Conservation (phyloP, 1,284 basidiomycete genomes). For the Pyrrhoderma lamaoense region DNA sequence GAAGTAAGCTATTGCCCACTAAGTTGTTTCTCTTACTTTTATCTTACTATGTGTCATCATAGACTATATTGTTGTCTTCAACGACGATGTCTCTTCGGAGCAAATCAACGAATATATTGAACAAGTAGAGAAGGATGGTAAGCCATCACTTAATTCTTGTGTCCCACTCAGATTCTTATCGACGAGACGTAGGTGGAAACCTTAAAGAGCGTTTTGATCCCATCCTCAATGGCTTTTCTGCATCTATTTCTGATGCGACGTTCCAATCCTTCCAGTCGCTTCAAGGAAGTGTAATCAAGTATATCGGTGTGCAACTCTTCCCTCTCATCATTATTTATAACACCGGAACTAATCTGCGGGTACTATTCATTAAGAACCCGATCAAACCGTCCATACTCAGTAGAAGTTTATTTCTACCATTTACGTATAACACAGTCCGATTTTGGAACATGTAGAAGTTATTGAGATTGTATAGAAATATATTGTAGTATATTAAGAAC, state of each 20-base stretch:
- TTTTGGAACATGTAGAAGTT: no score
- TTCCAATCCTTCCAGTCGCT: constrained; percentile 33
- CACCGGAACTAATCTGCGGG: not conserved
- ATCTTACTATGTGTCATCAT: constrained; percentile 1
- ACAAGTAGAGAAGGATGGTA: constrained; percentile 36
- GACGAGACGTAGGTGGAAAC: constrained; percentile 33
- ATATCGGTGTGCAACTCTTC: constrained; percentile 38
- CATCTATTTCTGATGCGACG: constrained; percentile 36
- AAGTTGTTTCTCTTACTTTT: not conserved
- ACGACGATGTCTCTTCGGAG: constrained; percentile 35
- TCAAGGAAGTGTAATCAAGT: constrained; percentile 38
- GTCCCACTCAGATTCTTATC: not conserved
- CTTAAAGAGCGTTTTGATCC: constrained; percentile 35
- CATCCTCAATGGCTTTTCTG: constrained; percentile 47
- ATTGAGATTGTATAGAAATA: no score
- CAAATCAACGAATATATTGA: constrained; percentile 38
- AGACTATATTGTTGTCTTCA: constrained; percentile 59
- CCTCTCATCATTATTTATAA: not conserved
- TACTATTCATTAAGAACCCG: constrained; percentile 3
- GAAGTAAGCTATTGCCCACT: not conserved
- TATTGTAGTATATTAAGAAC: no score
- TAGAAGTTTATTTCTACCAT: no score
- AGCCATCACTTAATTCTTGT: constrained; percentile 5
- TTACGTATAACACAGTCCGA: no score
- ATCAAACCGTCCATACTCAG: constrained; percentile 7